Evolutionary conservation across 164 flowering plant species (phyloP), one percentile per base, ranked within the genome.

Genomic region (Aristolochia contorta): DNA sequence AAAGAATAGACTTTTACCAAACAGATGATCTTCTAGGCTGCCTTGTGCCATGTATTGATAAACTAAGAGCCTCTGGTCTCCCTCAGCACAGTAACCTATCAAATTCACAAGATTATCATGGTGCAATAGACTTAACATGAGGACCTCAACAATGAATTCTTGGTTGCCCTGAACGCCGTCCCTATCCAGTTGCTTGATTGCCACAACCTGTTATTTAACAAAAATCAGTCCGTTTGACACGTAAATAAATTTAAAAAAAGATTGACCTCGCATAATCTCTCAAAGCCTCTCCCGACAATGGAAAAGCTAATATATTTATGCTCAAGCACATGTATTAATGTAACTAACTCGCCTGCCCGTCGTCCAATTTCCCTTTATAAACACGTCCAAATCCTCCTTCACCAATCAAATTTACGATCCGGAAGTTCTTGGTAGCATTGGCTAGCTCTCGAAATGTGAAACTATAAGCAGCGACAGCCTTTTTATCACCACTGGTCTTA

Each of bases 311-410:
- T 6, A 37, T 4, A 7, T 37, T 3, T 1, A 37, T 37, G 43
- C 43, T 37, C 43, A 37, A 37, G 9, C 43, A 37, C 7, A 37
- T 37, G 1, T 3, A 47, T 27, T 20, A 16, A 24, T 6, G 14
- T 22, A 41, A 30, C 3, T 19, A 49, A 43, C 46, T 76, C 70
- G 71, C 97, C 85, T 77, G 67, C 47, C 91, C 87, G 16, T 78
- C 45, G 8, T 84, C 86, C 3, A 85, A 66, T 19, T 76, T 74
- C 21, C 95, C 95, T 66, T 81, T 87, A 72, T 67, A 90, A 71
- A 87, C 93, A 68, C 73, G 84, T 63, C 97, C 97, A 61, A 90
- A 87, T 43, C 97, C 95, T 2, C 97, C 97, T 77, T 87, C 91
- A 3, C 95, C 93, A 25, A 90, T 75, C 81, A 90, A 68, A 74